Percentiles rank a stretch among this genome's conserved stretches.
Conservation (phyloP, 345 rosid species). For the Aethionema arabicum region DNA sequence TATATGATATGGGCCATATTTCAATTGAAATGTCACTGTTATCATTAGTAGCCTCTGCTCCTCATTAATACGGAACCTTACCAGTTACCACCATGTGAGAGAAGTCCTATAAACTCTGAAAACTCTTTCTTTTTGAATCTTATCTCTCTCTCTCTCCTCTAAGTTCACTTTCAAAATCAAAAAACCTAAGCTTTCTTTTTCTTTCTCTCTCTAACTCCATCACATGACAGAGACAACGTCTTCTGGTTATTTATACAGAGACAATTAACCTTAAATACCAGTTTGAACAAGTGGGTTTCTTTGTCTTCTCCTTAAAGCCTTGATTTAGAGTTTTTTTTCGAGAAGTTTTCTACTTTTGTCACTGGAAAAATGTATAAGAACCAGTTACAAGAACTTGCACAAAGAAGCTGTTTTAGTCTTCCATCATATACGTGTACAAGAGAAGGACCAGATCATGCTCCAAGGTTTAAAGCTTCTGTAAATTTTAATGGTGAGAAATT, state of each 20-base stretch:
- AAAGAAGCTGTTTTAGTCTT: constrained; percentile 76
- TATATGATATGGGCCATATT: constrained; percentile 34
- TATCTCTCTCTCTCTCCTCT: constrained; percentile 18
- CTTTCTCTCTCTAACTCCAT: constrained; percentile 20
- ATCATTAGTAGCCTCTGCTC: constrained; percentile 36
- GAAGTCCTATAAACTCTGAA: constrained; percentile 28
- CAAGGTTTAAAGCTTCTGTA: constrained; percentile 75
- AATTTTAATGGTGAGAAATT: constrained; percentile 76
- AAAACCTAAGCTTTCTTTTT: not conserved
- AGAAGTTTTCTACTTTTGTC: not conserved
- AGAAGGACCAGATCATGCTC: constrained; percentile 84
- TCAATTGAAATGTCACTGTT: constrained; percentile 38
- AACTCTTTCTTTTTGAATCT: constrained; percentile 28
- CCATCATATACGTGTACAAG: constrained; percentile 67
- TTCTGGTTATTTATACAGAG: constrained; percentile 17
- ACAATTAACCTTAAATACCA: constrained; percentile 26
- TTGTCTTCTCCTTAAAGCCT: constrained; percentile 21
- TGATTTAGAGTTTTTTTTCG: not conserved
- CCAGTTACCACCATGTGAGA: constrained; percentile 10
- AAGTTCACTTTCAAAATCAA: constrained; percentile 29
- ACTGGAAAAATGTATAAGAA: constrained; percentile 61
- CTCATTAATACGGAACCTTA: constrained; percentile 35
- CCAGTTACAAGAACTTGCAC: constrained; percentile 76
- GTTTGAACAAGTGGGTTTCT: constrained; percentile 20
- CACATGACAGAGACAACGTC: constrained; percentile 36